A percentile compares a stretch with the other conserved stretches of the same genome.
Conservation (phyloP, 73 alveolate species). For the Paramecium sonneborni region DNA sequence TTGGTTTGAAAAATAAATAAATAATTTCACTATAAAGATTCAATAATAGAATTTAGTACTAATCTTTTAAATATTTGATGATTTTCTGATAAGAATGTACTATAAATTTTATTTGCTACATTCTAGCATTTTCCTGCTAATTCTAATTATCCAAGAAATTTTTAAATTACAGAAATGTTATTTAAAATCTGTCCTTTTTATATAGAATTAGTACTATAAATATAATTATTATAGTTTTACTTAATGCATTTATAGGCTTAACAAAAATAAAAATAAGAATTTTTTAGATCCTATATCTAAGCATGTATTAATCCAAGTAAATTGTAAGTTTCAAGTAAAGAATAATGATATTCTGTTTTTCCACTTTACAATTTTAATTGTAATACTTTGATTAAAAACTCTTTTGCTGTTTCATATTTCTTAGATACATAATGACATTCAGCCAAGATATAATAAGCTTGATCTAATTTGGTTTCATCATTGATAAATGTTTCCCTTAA, state of each 20-base stretch:
- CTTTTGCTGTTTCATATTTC: neutral
- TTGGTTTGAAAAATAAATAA: neutral
- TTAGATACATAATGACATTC: neutral
- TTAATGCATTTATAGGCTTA: neutral
- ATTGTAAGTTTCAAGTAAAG: neutral
- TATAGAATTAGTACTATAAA: neutral
- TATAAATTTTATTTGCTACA: neutral
- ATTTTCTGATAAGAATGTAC: neutral
- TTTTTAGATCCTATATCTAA: neutral
- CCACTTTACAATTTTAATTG: neutral
- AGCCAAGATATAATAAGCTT: neutral
- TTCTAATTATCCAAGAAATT: neutral
- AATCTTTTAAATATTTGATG: neutral
- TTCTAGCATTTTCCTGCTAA: neutral
- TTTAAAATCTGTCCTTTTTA: neutral
- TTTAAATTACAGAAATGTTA: neutral
- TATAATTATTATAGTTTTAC: neutral
- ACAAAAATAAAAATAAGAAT: neutral
- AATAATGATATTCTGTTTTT: neutral
- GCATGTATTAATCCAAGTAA: neutral
- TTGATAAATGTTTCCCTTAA: neutral
- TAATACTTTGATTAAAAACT: neutral
- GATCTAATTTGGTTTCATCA: neutral
- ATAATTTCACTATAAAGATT: neutral
- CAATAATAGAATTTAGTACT: neutral